These are phyloP conservation scores for Pouteria glomerata DNA, from an alignment of 148 eudicot species.

Conservation along the genomic window DNA sequence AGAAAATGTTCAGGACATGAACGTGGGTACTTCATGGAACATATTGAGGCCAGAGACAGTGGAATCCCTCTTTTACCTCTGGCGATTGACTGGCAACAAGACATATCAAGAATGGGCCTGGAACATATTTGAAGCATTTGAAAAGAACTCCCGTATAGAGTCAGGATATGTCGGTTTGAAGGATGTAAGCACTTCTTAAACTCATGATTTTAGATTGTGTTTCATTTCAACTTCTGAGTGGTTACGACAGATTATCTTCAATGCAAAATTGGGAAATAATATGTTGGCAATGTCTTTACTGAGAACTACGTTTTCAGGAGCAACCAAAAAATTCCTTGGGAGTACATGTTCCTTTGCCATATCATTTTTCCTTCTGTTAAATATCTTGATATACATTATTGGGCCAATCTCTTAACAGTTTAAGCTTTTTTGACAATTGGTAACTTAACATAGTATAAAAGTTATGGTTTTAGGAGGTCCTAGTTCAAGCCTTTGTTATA, in stretches of 20 bases:
- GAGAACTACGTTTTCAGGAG: background rate
- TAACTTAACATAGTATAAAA: no score
- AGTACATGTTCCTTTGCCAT: no score
- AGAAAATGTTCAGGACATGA: conserved; percentile 64
- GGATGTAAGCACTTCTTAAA: conserved; percentile 62
- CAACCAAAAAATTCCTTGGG: background rate
- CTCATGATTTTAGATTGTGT: background rate
- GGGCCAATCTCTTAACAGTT: no score
- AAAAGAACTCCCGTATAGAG: conserved; percentile 86
- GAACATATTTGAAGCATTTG: conserved; percentile 98
- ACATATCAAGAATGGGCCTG: conserved; percentile 99
- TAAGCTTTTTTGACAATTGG: no score
- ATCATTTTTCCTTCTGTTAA: background rate
- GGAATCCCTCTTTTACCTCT: conserved; percentile 92
- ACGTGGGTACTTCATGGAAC: conserved; percentile 98
- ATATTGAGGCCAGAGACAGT: conserved; percentile 98
- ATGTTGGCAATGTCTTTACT: background rate
- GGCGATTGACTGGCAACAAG: conserved; percentile 96
- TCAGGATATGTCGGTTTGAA: conserved; percentile 96
- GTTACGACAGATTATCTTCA: background rate
- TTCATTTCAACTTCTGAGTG: background rate
- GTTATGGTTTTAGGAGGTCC: no score
- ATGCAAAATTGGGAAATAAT: background rate
- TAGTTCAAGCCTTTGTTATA: no score
- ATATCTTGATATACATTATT: no score